phyloP scores from a whole-genome alignment of 108 stramenopile genomes.

The Cyclostephanos tholiformis region DNA sequence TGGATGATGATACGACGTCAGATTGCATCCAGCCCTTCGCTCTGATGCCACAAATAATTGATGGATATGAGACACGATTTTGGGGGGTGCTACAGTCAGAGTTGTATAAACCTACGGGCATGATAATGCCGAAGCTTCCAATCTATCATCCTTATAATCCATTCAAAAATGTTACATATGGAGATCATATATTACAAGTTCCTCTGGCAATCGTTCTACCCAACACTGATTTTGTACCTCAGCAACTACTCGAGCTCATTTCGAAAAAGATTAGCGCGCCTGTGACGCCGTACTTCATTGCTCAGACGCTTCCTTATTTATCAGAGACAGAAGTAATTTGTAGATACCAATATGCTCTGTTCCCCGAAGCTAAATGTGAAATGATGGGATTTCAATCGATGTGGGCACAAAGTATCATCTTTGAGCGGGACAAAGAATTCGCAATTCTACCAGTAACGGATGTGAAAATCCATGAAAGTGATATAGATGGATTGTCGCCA shows the following conservation, averaged over 20 bases:
- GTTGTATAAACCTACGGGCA: constrained; percentile 21
- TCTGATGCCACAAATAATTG: constrained; percentile 25
- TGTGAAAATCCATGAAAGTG: constrained; percentile 35
- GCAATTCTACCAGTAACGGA: constrained; percentile 1
- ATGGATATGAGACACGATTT: constrained; percentile 33
- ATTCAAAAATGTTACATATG: constrained; percentile 22
- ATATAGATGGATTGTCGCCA: constrained; percentile 19
- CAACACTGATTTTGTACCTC: constrained; percentile 15
- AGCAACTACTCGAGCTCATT: constrained; percentile 12
- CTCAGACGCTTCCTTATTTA: constrained; percentile 28
- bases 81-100: constrained; percentile 22
- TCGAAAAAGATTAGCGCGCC: constrained; percentile 1
- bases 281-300: constrained; percentile 20
- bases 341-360: constrained; percentile 31
- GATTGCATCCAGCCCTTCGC: not conserved
- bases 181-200: constrained; percentile 20
- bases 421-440: constrained; percentile 9
- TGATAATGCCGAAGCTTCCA: constrained; percentile 27
- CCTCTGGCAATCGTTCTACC: constrained; percentile 23
- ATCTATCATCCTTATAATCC: constrained; percentile 34
- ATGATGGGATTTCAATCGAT: constrained; percentile 34
- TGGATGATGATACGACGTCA: not conserved
- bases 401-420: constrained; percentile 34
- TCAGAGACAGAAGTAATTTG: constrained; percentile 23
- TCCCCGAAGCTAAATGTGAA: constrained; percentile 25